These are phyloP conservation scores for Boletus coccyginus DNA, from an alignment of 768 basidiomycete genomes.

Conservation along the genomic window DNA sequence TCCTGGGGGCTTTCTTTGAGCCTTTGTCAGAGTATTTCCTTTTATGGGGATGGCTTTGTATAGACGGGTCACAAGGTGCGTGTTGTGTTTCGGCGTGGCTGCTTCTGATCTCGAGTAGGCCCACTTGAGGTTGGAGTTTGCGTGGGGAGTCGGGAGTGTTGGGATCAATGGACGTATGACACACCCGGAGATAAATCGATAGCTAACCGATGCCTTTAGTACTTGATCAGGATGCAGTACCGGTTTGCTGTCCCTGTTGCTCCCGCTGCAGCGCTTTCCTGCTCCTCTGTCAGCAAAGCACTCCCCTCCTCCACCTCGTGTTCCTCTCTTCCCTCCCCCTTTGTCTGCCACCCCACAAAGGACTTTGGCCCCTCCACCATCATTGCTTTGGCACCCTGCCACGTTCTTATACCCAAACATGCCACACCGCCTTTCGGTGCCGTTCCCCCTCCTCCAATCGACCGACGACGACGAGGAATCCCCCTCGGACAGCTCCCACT, in stretches of 20 bases:
- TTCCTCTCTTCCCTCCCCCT: conserved; percentile 2
- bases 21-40: neutral
- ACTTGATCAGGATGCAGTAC: conserved; percentile 13
- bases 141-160: neutral
- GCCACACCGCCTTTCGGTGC: conserved; percentile 9
- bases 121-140: neutral
- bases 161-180: conserved; percentile 13
- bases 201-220: conserved; percentile 4
- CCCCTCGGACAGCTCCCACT: conserved; percentile 6
- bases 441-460: conserved; percentile 12
- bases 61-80: neutral
- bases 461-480: conserved; percentile 16
- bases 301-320: conserved; percentile 4
- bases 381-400: conserved; percentile 20
- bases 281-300: neutral
- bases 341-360: conserved; percentile 30
- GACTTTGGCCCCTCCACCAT: conserved; percentile 16
- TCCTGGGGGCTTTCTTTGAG: neutral
- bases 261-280: neutral
- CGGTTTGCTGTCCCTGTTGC: conserved; percentile 1
- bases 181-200: conserved; percentile 8
- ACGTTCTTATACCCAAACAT: conserved; percentile 20
- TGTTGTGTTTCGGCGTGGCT: neutral
- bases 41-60: conserved; percentile 15
- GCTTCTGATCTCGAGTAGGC: neutral